Evolutionary conservation across 306 rosid genomes (phyloP).

Genomic region (Benincasa hispida): DNA sequence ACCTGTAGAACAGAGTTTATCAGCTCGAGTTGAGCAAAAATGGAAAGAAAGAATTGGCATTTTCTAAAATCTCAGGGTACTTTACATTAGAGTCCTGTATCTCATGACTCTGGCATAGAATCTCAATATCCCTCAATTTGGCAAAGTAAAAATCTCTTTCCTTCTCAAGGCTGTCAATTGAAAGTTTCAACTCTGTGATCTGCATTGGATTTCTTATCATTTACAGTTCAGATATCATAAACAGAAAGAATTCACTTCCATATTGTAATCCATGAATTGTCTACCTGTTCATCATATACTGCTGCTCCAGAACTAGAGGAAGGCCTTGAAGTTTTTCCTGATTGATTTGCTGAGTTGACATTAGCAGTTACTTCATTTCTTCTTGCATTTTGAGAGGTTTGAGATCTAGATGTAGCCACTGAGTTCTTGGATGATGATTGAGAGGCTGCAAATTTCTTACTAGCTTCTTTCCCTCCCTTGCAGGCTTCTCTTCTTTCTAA

Average conservation of each 20-base stretch:
- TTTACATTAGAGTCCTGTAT: conserved; percentile 31
- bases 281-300: conserved; percentile 67
- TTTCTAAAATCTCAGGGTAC: background rate
- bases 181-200: conserved; percentile 80
- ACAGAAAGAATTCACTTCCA: background rate
- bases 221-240: background rate
- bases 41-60: background rate
- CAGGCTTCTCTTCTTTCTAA: conserved; percentile 66
- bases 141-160: conserved; percentile 86
- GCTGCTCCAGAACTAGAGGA: conserved; percentile 29
- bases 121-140: conserved; percentile 81
- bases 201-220: conserved; percentile 19
- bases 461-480: conserved; percentile 74
- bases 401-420: conserved; percentile 40
- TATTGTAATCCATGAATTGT: background rate
- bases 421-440: conserved; percentile 52
- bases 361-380: conserved; percentile 37
- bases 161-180: conserved; percentile 92
- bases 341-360: conserved; percentile 31
- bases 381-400: conserved; percentile 51
- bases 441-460: conserved; percentile 47
- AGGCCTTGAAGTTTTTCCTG: conserved; percentile 34
- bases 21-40: background rate
- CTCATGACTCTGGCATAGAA: conserved; percentile 66
- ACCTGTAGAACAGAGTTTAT: conserved; percentile 28